Percentiles rank a stretch among this genome's conserved stretches.
These are phyloP conservation scores for Auxenochlorella protothecoides DNA, from an alignment of 139 green algal genomes.

Conservation along the genomic window DNA sequence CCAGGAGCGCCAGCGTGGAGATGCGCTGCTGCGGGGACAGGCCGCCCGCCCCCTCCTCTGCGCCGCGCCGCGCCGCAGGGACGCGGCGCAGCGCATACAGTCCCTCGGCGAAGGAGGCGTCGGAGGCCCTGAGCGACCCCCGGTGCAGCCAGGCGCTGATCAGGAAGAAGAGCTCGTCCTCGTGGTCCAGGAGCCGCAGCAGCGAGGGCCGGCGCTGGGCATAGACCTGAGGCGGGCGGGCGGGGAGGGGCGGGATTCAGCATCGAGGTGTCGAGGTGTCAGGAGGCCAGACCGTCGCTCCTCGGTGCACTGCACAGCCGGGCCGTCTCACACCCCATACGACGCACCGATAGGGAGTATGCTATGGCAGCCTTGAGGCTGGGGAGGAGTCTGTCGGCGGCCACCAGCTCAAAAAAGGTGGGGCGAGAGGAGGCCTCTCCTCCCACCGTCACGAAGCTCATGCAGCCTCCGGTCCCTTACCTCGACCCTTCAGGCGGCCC, in stretches of 20 bases:
- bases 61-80: neutral
- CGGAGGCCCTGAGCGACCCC: conserved; percentile 31
- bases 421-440: conserved; percentile 44
- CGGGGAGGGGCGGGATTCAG: no score
- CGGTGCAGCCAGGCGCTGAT: conserved; percentile 51
- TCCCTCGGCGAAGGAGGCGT: conserved; percentile 67
- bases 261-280: neutral
- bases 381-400: conserved; percentile 66
- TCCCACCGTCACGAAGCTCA: conserved; percentile 65
- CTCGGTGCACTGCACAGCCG: no score
- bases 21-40: conserved; percentile 7
- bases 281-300: neutral
- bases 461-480: conserved; percentile 1
- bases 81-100: conserved; percentile 61
- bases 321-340: neutral
- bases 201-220: conserved; percentile 45
- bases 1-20: conserved; percentile 27
- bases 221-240: conserved; percentile 39
- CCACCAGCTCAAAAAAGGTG: conserved; percentile 81
- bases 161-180: conserved; percentile 68
- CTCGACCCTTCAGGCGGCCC: no score
- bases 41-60: neutral
- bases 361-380: conserved; percentile 53
- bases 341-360: conserved; percentile 61
- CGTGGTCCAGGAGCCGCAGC: conserved; percentile 48